These are phyloP conservation scores for Serendipita sp. DNA, from an alignment of 768 basidiomycete genomes.

Conservation along the genomic window DNA sequence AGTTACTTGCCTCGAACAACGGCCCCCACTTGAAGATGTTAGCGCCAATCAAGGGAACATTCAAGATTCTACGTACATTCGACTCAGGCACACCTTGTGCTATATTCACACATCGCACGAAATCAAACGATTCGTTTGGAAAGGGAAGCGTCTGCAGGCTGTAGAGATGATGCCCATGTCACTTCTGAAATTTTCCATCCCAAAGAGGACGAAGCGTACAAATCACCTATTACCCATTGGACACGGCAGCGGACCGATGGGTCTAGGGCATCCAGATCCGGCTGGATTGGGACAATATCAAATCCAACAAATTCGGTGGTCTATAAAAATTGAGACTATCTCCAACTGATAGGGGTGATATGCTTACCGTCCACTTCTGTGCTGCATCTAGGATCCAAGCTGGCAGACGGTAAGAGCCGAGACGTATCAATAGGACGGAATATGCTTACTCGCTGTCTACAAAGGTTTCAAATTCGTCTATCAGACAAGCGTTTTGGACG, in stretches of 20 bases:
- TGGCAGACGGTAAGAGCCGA: background rate
- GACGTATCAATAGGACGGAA: background rate
- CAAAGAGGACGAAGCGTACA: background rate
- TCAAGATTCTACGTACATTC: background rate
- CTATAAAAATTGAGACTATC: background rate
- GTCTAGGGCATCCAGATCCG: background rate
- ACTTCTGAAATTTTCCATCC: background rate
- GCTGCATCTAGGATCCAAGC: background rate
- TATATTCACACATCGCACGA: background rate
- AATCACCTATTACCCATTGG: background rate
- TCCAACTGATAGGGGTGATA: background rate
- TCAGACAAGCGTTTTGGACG: background rate
- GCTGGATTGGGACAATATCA: slow-evolving; percentile 1
- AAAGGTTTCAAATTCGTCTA: background rate
- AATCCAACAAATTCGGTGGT: slow-evolving; percentile 2
- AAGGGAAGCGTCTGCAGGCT: background rate
- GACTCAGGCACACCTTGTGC: background rate
- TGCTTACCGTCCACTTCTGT: background rate
- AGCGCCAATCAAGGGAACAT: no score
- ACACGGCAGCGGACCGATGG: background rate
- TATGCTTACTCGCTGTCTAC: background rate
- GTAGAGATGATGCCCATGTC: background rate
- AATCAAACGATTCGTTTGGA: background rate
- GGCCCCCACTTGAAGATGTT: background rate
- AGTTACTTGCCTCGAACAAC: background rate